These are phyloP conservation scores for Cladochytrium tenue DNA, from an alignment of 371 early-diverging fungal species.

Conservation along the genomic window DNA sequence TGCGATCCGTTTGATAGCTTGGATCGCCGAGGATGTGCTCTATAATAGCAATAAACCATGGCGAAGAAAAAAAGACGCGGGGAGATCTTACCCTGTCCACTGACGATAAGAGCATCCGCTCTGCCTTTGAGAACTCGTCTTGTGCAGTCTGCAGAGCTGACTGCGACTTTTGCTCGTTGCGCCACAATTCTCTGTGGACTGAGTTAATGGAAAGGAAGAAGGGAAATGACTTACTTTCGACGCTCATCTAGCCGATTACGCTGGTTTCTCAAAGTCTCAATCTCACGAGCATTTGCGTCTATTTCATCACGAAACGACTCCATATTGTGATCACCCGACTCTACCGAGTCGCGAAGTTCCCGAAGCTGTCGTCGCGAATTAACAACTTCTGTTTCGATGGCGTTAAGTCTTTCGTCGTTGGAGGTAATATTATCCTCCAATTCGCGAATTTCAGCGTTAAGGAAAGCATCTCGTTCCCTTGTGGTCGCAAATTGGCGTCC, in stretches of 20 bases:
- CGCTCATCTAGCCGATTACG: conserved; percentile 69
- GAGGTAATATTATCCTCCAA: conserved; percentile 52
- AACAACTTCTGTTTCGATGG: conserved; percentile 38
- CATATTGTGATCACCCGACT: conserved; percentile 48
- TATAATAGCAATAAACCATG: conserved; percentile 4
- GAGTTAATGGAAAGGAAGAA: not conserved
- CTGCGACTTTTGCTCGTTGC: conserved; percentile 80
- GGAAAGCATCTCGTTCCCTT: conserved; percentile 74
- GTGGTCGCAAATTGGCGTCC: conserved; percentile 70
- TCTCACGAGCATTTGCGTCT: conserved; percentile 18
- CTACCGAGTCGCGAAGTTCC: conserved; percentile 42
- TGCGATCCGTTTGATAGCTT: conserved; percentile 69
- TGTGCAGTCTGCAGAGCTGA: conserved; percentile 65
- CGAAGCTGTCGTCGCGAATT: conserved; percentile 24
- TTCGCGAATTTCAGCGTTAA: conserved; percentile 67
- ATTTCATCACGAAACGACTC: conserved; percentile 20
- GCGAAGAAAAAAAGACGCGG: conserved; percentile 5
- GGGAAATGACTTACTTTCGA: conserved; percentile 59
- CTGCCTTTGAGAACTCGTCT: conserved; percentile 76
- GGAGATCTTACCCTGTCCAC: conserved; percentile 84
- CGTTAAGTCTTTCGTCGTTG: conserved; percentile 52
- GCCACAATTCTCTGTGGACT: conserved; percentile 70
- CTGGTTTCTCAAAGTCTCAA: conserved; percentile 11
- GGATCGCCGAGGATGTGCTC: conserved; percentile 58
- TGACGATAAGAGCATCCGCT: conserved; percentile 68